Evolutionary conservation across 2,329 filamentous ascomycete genomes (phyloP).

Genomic region (Diaporthe eres): DNA sequence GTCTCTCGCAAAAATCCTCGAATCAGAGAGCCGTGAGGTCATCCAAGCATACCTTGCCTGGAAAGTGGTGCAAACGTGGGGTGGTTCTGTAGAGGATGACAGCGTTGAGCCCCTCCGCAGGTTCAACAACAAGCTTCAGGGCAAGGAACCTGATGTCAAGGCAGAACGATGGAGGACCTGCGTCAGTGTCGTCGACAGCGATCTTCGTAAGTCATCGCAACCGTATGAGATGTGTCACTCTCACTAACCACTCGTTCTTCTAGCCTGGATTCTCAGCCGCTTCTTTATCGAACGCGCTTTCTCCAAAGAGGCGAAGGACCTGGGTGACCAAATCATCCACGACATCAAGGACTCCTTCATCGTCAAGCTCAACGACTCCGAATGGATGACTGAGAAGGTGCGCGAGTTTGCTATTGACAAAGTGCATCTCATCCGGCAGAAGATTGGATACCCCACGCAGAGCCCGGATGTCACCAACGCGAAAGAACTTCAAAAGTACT

Average conservation of each 20-base stretch:
- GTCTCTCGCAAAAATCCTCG: slow-evolving; percentile 69
- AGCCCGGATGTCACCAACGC: slow-evolving; percentile 74
- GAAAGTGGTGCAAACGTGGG: slow-evolving; percentile 75
- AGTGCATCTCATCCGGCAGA: slow-evolving; percentile 76
- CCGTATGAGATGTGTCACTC: too few relatives aligned
- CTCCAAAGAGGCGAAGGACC: slow-evolving; percentile 74
- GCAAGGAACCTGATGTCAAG: slow-evolving; percentile 72
- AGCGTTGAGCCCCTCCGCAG: slow-evolving; percentile 70
- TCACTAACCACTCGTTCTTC: slow-evolving; percentile 45
- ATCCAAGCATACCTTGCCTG: slow-evolving; percentile 75
- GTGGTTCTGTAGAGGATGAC: slow-evolving; percentile 70
- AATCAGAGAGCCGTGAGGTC: slow-evolving; percentile 63
- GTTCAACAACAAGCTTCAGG: slow-evolving; percentile 73
- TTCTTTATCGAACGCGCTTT: slow-evolving; percentile 81
- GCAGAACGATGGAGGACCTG: slow-evolving; percentile 78
- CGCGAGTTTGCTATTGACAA: slow-evolving; percentile 73
- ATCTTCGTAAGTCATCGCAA: slow-evolving; percentile 53
- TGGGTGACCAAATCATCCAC: slow-evolving; percentile 78
- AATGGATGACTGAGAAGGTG: slow-evolving; percentile 76
- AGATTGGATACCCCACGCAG: slow-evolving; percentile 76
- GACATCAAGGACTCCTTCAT: slow-evolving; percentile 79
- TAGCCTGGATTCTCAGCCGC: slow-evolving; percentile 78
- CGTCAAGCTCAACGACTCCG: slow-evolving; percentile 67
- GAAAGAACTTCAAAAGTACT: slow-evolving; percentile 68
- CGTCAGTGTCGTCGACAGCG: slow-evolving; percentile 68